Conservation (phyloP, 345 rosid species). For the Jatropha curcas region DNA sequence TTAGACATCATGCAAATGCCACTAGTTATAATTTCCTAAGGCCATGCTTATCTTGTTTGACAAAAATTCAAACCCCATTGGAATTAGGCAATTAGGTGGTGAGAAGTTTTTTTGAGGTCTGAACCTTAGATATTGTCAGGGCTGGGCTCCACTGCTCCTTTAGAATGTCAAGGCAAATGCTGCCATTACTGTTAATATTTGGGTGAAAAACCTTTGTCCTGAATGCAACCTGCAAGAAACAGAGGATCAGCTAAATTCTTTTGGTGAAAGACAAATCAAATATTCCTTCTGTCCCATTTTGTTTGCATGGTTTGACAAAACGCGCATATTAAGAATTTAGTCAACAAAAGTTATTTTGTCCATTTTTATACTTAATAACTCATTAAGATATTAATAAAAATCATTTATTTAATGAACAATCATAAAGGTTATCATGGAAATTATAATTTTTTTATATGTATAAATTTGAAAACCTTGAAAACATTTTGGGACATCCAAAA, state of each 20-base stretch:
- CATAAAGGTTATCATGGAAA: too few relatives aligned
- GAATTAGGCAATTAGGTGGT: not conserved
- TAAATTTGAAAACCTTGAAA: too few relatives aligned
- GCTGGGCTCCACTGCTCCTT: slow-evolving; percentile 37
- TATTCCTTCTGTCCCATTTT: too few relatives aligned
- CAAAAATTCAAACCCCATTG: not conserved
- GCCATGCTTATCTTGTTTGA: not conserved
- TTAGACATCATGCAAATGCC: not conserved
- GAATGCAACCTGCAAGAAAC: slow-evolving; percentile 27
- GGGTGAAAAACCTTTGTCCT: slow-evolving; percentile 32
- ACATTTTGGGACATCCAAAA: too few relatives aligned
- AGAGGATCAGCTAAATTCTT: not conserved
- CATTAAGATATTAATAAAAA: too few relatives aligned
- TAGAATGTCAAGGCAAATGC: slow-evolving; percentile 33
- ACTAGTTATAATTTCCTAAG: not conserved
- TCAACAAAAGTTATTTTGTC: too few relatives aligned
- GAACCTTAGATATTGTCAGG: slow-evolving; percentile 29
- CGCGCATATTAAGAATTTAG: too few relatives aligned
- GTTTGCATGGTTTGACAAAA: too few relatives aligned
- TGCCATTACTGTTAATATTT: slow-evolving; percentile 28
- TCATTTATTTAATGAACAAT: too few relatives aligned
- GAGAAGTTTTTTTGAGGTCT: not conserved
- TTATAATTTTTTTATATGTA: too few relatives aligned
- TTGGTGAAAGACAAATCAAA: not conserved
- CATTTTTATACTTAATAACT: too few relatives aligned